Base-by-base conservation (phyloP, 1,139 yeast genomes). In the Candida sp. region DNA sequence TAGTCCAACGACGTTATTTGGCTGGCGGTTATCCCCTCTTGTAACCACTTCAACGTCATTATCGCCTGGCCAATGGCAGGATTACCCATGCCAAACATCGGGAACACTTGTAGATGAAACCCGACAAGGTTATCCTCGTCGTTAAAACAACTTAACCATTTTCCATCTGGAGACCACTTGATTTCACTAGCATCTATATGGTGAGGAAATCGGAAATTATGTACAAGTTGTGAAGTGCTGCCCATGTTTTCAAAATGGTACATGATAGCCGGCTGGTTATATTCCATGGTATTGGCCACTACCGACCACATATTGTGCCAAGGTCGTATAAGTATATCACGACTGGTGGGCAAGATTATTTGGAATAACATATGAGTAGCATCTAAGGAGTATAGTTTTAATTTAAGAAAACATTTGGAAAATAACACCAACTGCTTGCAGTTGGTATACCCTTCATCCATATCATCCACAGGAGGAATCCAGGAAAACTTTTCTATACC, bases 211-310 rank as follows among this genome's bases (percentile, higher is more conserved):
- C 53, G 51, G 42, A 60, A 55, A 8, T 57, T 46, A 36, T 60
- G 58, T 11, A 66, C 42, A 7, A 63, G 42, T 19, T 45, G 46
- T 47, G 77, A 70, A 8, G 46, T 46, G 5, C 67, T 53, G 0
- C 77, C 76, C n/a, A 55, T 52, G 43, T 71, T 70, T 42, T 56
- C 51, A 47, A 71, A 69, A 42, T 71, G 73, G 46, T 62, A 60
- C 5, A 70, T 43, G 3, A 61, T 47, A 0, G 73, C 70, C 12
- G 49, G 53, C 22, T 40, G 42, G 25, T 51, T 46, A 41, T 47
- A 48, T 35, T 50, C 51, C 11, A 51, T 36, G 4, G 50, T 47
- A 29, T 56, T 54, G 5, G 58, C 59, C 9, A 64, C 45, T 12
- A 71, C 45, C 3, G 70, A 57, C 75, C 75, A 72, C 12, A 64